Evolutionary conservation across 352 stramenopile species (phyloP).

Genomic region (Phytophthora hibernalis): DNA sequence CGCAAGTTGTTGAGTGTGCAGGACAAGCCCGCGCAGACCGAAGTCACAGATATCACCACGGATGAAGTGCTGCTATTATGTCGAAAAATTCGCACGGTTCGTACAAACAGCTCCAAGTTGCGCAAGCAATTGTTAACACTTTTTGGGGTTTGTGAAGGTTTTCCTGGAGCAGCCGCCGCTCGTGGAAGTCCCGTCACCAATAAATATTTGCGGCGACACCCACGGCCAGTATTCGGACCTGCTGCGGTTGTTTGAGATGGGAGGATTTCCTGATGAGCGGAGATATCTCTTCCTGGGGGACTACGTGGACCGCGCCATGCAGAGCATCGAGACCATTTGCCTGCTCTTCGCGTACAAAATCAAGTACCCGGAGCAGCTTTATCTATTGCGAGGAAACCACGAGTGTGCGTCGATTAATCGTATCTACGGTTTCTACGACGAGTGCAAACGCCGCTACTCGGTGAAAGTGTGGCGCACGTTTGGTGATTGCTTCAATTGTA

Average conservation of each 20-base stretch:
- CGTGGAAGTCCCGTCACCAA: constrained; percentile 94
- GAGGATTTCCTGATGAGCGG: constrained; percentile 89
- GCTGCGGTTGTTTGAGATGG: constrained; percentile 95
- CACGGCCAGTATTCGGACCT: constrained; percentile 99
- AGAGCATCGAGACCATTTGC: constrained; percentile 98
- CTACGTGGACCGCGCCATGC: constrained; percentile 96
- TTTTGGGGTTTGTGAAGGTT: constrained; percentile 39
- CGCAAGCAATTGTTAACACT: background rate
- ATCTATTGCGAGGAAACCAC: constrained; percentile 98
- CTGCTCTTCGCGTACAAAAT: constrained; percentile 99
- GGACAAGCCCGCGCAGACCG: constrained; percentile 78
- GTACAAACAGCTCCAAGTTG: background rate
- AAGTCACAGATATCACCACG: constrained; percentile 81
- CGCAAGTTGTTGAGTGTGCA: constrained; percentile 76
- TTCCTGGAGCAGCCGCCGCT: constrained; percentile 95
- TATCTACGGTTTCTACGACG: constrained; percentile 99
- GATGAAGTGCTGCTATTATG: constrained; percentile 84
- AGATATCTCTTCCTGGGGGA: constrained; percentile 85
- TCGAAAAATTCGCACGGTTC: constrained; percentile 76
- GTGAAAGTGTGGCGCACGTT: constrained; percentile 96
- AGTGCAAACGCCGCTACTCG: constrained; percentile 96
- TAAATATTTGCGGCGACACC: constrained; percentile 98
- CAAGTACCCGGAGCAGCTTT: constrained; percentile 98
- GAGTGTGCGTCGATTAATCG: constrained; percentile 98
- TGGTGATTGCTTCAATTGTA: constrained; percentile 98